These are phyloP conservation scores for Umbellularia californica DNA, from an alignment of 164 flowering plant species.

Conservation along the genomic window DNA sequence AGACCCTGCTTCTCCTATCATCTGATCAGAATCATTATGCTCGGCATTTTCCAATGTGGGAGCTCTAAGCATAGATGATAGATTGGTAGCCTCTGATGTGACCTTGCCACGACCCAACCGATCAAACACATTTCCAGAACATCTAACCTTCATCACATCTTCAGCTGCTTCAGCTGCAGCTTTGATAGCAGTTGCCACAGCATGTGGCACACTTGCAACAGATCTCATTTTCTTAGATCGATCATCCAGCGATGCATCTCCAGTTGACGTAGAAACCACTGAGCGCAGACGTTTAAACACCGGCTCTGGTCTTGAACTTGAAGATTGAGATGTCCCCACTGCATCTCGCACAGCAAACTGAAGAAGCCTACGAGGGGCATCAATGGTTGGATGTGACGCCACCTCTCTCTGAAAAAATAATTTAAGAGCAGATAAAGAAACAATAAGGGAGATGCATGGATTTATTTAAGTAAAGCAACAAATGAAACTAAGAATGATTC, in stretches of 20 bases:
- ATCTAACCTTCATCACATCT: conserved; percentile 55
- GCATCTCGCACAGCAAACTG: conserved; percentile 97
- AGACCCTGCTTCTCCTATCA: conserved; percentile 4
- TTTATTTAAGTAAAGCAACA: background rate
- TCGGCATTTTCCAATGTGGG: conserved; percentile 29
- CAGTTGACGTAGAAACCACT: conserved; percentile 65
- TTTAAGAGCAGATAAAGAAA: conserved; percentile 4
- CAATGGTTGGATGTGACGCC: conserved; percentile 30
- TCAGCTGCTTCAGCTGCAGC: conserved; percentile 90
- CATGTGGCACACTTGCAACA: conserved; percentile 47
- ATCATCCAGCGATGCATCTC: conserved; percentile 30
- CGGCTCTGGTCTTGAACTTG: conserved; percentile 39
- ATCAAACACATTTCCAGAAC: conserved; percentile 70
- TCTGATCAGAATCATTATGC: conserved; percentile 25
- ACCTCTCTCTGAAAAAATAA: conserved; percentile 43
- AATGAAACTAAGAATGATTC: background rate
- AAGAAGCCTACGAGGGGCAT: conserved; percentile 74
- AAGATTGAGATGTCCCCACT: conserved; percentile 47
- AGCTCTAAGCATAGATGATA: no score
- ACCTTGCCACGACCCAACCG: conserved; percentile 55
- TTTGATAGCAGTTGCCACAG: conserved; percentile 63
- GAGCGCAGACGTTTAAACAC: conserved; percentile 71
- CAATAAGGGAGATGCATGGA: background rate
- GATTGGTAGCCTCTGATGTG: conserved; percentile 18
- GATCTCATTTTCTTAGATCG: conserved; percentile 41